Percentiles rank a stretch among this genome's conserved stretches.
Conservation (phyloP, 2,329 filamentous ascomycete species). For the Alternaria triticimaculans region DNA sequence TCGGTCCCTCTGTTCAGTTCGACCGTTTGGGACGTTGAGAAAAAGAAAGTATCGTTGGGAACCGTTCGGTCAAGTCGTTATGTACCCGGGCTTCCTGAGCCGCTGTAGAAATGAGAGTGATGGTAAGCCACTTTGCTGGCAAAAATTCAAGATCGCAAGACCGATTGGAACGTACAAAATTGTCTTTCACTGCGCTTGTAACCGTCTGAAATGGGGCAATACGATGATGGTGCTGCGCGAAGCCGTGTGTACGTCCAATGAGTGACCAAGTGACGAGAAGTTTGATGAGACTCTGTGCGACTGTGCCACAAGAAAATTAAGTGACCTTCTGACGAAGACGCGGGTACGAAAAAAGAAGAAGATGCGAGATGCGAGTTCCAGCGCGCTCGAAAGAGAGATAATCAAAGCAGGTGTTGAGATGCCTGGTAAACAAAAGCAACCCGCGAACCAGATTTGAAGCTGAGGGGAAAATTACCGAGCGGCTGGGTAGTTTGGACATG, state of each 20-base stretch:
- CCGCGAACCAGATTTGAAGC: not conserved
- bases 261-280: not conserved
- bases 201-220: slow-evolving; percentile 8
- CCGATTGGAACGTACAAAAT: not conserved
- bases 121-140: not conserved
- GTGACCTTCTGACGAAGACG: not conserved
- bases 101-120: not conserved
- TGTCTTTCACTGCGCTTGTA: slow-evolving; percentile 9
- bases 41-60: not conserved
- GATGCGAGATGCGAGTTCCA: not conserved
- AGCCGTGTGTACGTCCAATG: slow-evolving; percentile 9
- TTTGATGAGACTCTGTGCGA: slow-evolving; percentile 9
- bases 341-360: not conserved
- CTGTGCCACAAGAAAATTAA: not conserved
- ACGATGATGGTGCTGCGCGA: slow-evolving; percentile 8
- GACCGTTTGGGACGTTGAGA: not conserved
- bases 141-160: not conserved
- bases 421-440: not conserved
- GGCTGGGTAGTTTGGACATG: not conserved
- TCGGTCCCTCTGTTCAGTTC: not conserved
- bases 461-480: not conserved
- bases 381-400: not conserved
- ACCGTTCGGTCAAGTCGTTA: not conserved
- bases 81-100: not conserved
- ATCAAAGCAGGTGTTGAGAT: not conserved